A percentile compares a stretch with the other conserved stretches of the same genome.
Conservation (phyloP, 306 rosid genomes). For the Prunus fruticosa region DNA sequence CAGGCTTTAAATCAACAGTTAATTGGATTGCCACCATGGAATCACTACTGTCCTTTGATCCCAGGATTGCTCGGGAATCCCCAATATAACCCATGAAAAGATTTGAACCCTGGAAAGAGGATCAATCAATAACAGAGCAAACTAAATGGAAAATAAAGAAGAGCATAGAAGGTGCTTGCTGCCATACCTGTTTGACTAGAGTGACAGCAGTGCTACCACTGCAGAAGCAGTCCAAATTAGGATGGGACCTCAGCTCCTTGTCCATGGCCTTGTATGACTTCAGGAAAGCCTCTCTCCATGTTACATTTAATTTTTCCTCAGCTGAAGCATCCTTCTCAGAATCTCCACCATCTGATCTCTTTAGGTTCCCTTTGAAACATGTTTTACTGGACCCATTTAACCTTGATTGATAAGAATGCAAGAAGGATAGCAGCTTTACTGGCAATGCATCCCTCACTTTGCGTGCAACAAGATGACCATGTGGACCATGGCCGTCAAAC, state of each 20-base stretch:
- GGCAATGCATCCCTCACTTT: conserved; percentile 89
- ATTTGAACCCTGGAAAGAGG: conserved; percentile 66
- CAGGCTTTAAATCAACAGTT: conserved; percentile 92
- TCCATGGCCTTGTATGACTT: conserved; percentile 92
- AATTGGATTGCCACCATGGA: conserved; percentile 74
- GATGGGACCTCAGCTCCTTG: conserved; percentile 87
- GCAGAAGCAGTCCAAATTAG: conserved; percentile 89
- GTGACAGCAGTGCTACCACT: conserved; percentile 96
- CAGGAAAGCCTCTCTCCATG: conserved; percentile 87
- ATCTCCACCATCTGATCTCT: conserved; percentile 47
- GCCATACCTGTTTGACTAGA: conserved; percentile 76
- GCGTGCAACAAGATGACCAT: conserved; percentile 91
- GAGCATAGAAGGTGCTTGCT: conserved; percentile 5
- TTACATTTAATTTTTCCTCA: conserved; percentile 52
- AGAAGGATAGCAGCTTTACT: conserved; percentile 60
- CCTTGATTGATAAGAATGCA: conserved; percentile 60
- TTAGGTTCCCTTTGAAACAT: conserved; percentile 50
- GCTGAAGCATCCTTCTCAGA: conserved; percentile 53
- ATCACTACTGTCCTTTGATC: conserved; percentile 64
- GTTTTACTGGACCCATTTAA: conserved; percentile 45
- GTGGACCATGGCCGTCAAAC: conserved; percentile 96
- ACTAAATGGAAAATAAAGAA: conserved; percentile 12
- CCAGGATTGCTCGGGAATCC: conserved; percentile 94
- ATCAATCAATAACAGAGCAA: conserved; percentile 24
- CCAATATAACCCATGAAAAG: conserved; percentile 84